These are phyloP conservation scores for Hura crepitans DNA, from an alignment of 441 rosid genomes.

Conservation along the genomic window DNA sequence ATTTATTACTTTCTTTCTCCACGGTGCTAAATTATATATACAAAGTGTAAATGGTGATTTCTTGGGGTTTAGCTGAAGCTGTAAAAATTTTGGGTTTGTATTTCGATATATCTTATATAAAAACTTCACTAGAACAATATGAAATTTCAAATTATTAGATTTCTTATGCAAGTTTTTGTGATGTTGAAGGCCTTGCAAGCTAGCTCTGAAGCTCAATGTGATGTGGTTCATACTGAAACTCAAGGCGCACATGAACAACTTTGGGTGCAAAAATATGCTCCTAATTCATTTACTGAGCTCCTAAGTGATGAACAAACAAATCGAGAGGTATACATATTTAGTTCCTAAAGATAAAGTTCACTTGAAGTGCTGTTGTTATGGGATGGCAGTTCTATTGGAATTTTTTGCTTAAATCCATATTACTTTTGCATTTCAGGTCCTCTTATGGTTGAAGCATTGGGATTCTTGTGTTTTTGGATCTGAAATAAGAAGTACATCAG, in stretches of 20 bases:
- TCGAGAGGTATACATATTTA: conserved; percentile 62
- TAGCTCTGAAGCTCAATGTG: conserved; percentile 56
- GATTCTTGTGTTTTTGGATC: conserved; percentile 97
- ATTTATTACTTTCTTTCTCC: background rate
- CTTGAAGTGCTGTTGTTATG: conserved; percentile 20
- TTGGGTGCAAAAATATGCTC: conserved; percentile 98
- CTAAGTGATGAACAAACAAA: conserved; percentile 98
- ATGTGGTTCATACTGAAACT: conserved; percentile 37
- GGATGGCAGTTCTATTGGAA: conserved; percentile 7
- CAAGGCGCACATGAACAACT: conserved; percentile 58
- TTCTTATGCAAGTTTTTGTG: conserved; percentile 25
- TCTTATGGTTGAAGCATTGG: conserved; percentile 98
- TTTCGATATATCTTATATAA: background rate
- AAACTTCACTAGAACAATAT: background rate
- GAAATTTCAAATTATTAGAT: background rate
- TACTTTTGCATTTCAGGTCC: conserved; percentile 53
- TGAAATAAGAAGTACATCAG: conserved; percentile 86
- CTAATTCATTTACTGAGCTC: conserved; percentile 91
- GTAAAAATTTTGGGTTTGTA: background rate
- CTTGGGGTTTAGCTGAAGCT: background rate
- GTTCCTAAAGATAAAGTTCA: conserved; percentile 8
- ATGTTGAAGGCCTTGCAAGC: conserved; percentile 62
- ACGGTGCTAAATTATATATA: background rate
- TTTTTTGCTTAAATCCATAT: conserved; percentile 25
- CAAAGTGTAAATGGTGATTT: background rate